These are phyloP conservation scores for Neonectria hederae DNA, from an alignment of 2,329 filamentous ascomycete genomes.

Conservation along the genomic window DNA sequence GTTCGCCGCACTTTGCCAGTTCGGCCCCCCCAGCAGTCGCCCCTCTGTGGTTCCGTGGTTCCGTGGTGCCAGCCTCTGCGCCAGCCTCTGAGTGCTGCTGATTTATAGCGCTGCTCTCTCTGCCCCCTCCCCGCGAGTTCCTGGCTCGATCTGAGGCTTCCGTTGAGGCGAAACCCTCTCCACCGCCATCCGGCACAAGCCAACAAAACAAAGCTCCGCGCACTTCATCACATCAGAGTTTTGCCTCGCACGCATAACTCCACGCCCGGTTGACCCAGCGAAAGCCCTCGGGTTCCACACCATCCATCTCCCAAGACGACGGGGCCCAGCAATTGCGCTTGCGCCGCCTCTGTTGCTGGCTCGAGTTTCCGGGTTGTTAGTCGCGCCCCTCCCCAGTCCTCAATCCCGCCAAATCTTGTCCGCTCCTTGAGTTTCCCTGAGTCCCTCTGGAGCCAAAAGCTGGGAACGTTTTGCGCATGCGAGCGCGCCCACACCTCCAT, in stretches of 20 bases:
- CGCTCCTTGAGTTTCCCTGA: slow-evolving; percentile 19
- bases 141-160: slow-evolving; percentile 12
- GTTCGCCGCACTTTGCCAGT: slow-evolving; percentile 18
- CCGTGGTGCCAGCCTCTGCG: slow-evolving; percentile 6
- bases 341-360: slow-evolving; percentile 33
- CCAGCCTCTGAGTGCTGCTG: not conserved
- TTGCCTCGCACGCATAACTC: slow-evolving; percentile 34
- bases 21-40: slow-evolving; percentile 1
- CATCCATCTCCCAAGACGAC: slow-evolving; percentile 15
- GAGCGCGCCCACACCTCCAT: slow-evolving; percentile 42
- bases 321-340: slow-evolving; percentile 34
- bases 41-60: not conserved
- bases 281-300: slow-evolving; percentile 42
- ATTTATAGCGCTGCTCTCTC: not conserved
- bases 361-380: slow-evolving; percentile 34
- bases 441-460: slow-evolving; percentile 37
- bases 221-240: slow-evolving; percentile 37
- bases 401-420: slow-evolving; percentile 34
- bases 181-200: slow-evolving; percentile 18
- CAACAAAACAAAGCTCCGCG: slow-evolving; percentile 18
- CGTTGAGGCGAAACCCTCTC: slow-evolving; percentile 13
- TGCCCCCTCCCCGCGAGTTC: not conserved
- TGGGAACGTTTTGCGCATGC: slow-evolving; percentile 40
- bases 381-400: slow-evolving; percentile 36
- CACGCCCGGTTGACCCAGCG: slow-evolving; percentile 38